Percentiles rank a stretch among this genome's conserved stretches.
Evolutionary conservation across 2,329 filamentous ascomycete species (phyloP).

Genomic region (Paramyrothecium sp.): DNA sequence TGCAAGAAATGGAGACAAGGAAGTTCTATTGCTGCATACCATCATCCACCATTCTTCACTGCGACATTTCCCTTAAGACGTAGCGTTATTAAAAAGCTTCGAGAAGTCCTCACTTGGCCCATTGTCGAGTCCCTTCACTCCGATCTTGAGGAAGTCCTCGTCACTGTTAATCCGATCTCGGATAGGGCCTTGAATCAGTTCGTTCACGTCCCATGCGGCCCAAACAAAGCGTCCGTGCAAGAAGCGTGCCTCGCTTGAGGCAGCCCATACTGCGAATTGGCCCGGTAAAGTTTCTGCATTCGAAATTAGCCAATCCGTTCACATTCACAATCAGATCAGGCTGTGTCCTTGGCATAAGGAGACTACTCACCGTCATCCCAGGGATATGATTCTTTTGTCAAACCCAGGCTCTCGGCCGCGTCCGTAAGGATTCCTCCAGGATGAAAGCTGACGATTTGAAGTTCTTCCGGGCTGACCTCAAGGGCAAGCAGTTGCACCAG

Average conservation of each 20-base stretch:
- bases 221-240: constrained; percentile 45
- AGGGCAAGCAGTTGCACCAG: constrained; percentile 35
- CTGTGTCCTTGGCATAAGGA: neutral
- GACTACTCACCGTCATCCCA: neutral
- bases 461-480: constrained; percentile 21
- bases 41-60: too few relatives aligned
- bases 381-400: constrained; percentile 10
- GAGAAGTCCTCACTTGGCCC: neutral
- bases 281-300: constrained; percentile 33
- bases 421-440: constrained; percentile 24
- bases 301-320: neutral
- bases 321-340: neutral
- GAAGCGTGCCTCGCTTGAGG: constrained; percentile 40
- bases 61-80: too few relatives aligned
- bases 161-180: constrained; percentile 11
- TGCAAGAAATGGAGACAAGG: too few relatives aligned
- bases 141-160: constrained; percentile 18
- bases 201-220: constrained; percentile 50
- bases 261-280: constrained; percentile 41
- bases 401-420: constrained; percentile 12
- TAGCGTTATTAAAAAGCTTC: too few relatives aligned
- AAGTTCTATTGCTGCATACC: too few relatives aligned
- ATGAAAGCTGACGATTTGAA: constrained; percentile 25
- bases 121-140: constrained; percentile 12
- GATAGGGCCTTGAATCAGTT: constrained; percentile 24